Percentiles rank a stretch among this genome's conserved stretches.
These are phyloP conservation scores for Nitzschia sp. DNA, from an alignment of 108 stramenopile genomes.

Conservation along the genomic window DNA sequence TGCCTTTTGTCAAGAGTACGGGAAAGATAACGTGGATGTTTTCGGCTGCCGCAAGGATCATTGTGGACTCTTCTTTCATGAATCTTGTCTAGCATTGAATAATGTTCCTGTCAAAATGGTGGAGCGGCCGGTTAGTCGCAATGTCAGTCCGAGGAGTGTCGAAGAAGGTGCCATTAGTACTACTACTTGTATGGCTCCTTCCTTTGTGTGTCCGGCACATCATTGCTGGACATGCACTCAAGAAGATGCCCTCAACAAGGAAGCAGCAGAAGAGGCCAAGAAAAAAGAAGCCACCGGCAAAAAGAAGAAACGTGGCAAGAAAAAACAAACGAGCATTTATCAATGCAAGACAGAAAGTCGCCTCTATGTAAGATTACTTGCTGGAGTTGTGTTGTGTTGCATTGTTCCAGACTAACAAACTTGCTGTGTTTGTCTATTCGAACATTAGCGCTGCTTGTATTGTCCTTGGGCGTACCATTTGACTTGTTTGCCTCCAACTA, in stretches of 20 bases:
- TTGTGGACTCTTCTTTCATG: constrained; percentile 79
- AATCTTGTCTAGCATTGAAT: constrained; percentile 55
- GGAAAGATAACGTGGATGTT: constrained; percentile 63
- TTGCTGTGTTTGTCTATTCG: not conserved
- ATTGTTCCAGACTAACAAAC: not conserved
- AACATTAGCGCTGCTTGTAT: constrained; percentile 66
- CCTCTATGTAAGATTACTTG: constrained; percentile 50
- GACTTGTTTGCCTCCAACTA: constrained; percentile 84
- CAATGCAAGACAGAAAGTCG: constrained; percentile 35
- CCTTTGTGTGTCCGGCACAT: constrained; percentile 91
- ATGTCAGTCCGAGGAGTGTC: not conserved
- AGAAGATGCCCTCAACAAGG: constrained; percentile 34
- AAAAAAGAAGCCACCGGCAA: constrained; percentile 19
- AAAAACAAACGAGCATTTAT: constrained; percentile 28
- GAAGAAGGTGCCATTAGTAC: constrained; percentile 8
- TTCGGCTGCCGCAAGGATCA: constrained; percentile 48
- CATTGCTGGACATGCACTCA: constrained; percentile 89
- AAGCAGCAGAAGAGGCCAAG: constrained; percentile 4
- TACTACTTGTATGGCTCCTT: constrained; percentile 24
- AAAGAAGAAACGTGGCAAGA: constrained; percentile 25
- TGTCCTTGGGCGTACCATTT: constrained; percentile 87
- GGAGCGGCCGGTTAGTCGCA: not conserved
- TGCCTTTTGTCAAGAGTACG: constrained; percentile 66
- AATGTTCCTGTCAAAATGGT: constrained; percentile 48
- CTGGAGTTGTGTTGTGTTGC: too few species aligned